Evolutionary conservation across 2,329 filamentous ascomycete species (phyloP).

Genomic region (Penicillium griseofulvum): DNA sequence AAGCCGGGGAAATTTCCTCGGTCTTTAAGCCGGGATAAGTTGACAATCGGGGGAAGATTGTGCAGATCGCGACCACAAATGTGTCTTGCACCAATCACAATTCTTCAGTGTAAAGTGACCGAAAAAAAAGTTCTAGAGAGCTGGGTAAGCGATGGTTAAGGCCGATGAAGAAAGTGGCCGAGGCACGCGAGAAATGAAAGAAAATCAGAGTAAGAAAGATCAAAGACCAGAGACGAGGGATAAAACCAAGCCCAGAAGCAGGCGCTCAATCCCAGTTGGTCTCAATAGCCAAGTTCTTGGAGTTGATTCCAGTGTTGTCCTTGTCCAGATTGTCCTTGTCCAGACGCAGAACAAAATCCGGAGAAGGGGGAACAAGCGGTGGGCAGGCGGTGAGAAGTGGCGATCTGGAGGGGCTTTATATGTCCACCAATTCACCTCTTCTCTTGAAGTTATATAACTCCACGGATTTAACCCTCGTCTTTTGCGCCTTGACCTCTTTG

Average conservation of each 20-base stretch:
- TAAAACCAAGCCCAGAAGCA: constrained; percentile 9
- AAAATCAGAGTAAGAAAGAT: not conserved
- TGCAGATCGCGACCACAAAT: constrained; percentile 12
- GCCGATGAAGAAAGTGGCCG: not conserved
- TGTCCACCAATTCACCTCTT: not conserved
- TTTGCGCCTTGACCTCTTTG: constrained; percentile 8
- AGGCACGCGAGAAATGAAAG: constrained; percentile 1
- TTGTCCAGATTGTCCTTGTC: not conserved
- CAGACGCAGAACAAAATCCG: not conserved
- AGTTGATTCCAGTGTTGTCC: not conserved
- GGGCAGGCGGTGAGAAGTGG: constrained; percentile 15
- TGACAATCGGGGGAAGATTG: constrained; percentile 17
- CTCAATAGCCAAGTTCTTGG: not conserved
- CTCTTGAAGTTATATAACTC: no score
- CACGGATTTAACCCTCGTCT: no score
- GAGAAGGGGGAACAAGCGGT: constrained; percentile 20
- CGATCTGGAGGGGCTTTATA: constrained; percentile 2
- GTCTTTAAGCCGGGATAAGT: constrained; percentile 14
- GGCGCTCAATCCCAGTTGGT: constrained; percentile 4
- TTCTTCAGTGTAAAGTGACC: not conserved
- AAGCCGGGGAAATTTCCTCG: constrained; percentile 5
- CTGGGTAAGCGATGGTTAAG: constrained; percentile 9
- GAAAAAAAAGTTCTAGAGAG: constrained; percentile 2
- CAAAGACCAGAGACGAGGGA: constrained; percentile 1
- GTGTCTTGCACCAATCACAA: constrained; percentile 4